Evolutionary conservation across 164 flowering plant genomes (phyloP).

Genomic region (Litsea cubeba): DNA sequence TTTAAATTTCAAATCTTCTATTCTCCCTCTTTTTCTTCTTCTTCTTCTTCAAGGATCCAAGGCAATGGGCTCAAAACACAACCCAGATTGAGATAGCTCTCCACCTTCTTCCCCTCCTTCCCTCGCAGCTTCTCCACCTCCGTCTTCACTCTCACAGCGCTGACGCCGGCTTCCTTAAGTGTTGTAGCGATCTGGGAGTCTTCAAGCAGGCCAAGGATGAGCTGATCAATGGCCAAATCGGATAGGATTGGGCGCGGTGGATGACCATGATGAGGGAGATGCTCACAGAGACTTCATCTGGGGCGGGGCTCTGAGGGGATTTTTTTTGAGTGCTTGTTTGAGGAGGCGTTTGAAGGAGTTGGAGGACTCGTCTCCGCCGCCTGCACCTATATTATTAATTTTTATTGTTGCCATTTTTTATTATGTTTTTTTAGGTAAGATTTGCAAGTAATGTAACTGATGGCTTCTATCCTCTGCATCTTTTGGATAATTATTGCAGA

Average conservation of each 20-base stretch:
- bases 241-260: constrained; percentile 61
- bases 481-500: too few species aligned
- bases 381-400: constrained; percentile 18
- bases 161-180: constrained; percentile 72
- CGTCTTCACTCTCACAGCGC: constrained; percentile 43
- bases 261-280: constrained; percentile 55
- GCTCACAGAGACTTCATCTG: constrained; percentile 70
- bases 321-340: constrained; percentile 50
- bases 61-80: too few species aligned
- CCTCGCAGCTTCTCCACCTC: constrained; percentile 84
- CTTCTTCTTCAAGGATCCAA: too few species aligned
- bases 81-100: constrained; percentile 23
- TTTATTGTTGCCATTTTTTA: too few species aligned
- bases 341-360: constrained; percentile 62
- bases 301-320: too few species aligned
- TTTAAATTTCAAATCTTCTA: too few species aligned
- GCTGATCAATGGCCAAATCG: constrained; percentile 67
- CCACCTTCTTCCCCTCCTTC: constrained; percentile 75
- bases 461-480: constrained; percentile 34
- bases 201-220: constrained; percentile 73
- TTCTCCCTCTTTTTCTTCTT: too few species aligned
- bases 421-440: too few species aligned
- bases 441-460: constrained; percentile 28
- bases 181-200: constrained; percentile 72
- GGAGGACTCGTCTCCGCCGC: constrained; percentile 53